Evolutionary conservation across 2,329 filamentous ascomycete species (phyloP).

Genomic region (Neofusicoccum parvum): DNA sequence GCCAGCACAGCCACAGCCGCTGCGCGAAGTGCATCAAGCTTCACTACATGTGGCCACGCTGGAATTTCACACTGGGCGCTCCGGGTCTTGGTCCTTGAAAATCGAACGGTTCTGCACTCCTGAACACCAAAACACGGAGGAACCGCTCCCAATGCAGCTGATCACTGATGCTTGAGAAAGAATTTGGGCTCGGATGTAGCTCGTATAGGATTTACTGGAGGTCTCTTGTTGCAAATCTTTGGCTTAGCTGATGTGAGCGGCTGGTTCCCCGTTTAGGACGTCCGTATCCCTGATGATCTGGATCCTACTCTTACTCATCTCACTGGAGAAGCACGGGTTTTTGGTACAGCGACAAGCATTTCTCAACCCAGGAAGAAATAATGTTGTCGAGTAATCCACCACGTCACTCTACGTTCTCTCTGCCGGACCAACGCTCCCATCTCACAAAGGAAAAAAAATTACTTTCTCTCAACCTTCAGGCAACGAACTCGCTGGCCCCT

Average conservation of each 20-base stretch:
- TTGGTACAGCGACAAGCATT: too few species aligned
- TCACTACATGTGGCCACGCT: slow-evolving; percentile 3
- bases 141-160: not conserved
- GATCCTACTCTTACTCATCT: too few species aligned
- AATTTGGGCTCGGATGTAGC: too few species aligned
- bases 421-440: too few species aligned
- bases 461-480: not conserved
- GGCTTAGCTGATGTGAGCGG: slow-evolving; percentile 2
- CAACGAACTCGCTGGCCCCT: not conserved
- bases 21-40: not conserved
- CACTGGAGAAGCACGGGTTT: too few species aligned
- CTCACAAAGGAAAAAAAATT: not conserved
- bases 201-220: too few species aligned
- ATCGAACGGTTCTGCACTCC: not conserved
- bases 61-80: slow-evolving; percentile 5
- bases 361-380: too few species aligned
- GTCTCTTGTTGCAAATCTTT: not conserved
- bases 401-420: too few species aligned
- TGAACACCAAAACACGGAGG: not conserved
- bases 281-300: too few species aligned
- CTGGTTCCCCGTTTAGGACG: not conserved
- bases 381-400: too few species aligned
- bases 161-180: not conserved
- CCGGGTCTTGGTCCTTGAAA: slow-evolving; percentile 3
- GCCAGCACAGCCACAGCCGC: slow-evolving; percentile 3